Conservation (phyloP, 2,329 filamentous ascomycete genomes). For the Curvularia hawaiiensis region DNA sequence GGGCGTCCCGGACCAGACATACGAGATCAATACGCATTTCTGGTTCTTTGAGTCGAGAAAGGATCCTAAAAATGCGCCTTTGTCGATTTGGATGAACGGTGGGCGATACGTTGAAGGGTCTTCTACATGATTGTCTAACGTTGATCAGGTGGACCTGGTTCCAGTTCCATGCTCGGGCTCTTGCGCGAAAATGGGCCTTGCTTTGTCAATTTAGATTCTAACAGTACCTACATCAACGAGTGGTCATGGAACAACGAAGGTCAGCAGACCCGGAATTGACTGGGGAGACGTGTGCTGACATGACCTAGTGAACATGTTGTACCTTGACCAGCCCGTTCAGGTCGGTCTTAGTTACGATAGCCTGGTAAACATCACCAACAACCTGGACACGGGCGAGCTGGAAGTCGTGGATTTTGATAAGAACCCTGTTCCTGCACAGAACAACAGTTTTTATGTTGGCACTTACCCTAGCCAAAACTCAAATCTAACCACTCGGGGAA, state of each 20-base stretch:
- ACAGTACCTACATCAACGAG: constrained; percentile 57
- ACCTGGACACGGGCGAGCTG: constrained; percentile 30
- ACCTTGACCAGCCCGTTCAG: constrained; percentile 67
- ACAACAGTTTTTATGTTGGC: constrained; percentile 59
- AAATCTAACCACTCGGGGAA: constrained; percentile 56
- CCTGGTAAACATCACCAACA: constrained; percentile 40
- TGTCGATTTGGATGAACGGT: constrained; percentile 64
- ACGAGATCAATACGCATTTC: constrained; percentile 64
- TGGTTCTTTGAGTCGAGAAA: constrained; percentile 68
- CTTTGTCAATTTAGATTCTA: constrained; percentile 58
- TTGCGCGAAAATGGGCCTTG: constrained; percentile 60
- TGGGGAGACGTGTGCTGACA: not conserved
- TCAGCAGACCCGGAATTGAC: not conserved
- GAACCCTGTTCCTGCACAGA: constrained; percentile 50
- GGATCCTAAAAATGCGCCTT: constrained; percentile 60
- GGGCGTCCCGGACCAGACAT: constrained; percentile 45
- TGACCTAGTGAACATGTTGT: constrained; percentile 56
- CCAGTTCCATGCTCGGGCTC: constrained; percentile 47
- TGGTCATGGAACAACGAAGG: constrained; percentile 66
- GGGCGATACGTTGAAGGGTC: not conserved
- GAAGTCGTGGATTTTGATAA: constrained; percentile 39
- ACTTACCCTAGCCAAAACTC: constrained; percentile 56
- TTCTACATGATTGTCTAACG: not conserved
- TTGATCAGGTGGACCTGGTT: constrained; percentile 57
- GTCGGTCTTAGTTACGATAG: constrained; percentile 57